Evolutionary conservation across 129 eudicot genomes (phyloP).

Genomic region (Ambrosia artemisiifolia): DNA sequence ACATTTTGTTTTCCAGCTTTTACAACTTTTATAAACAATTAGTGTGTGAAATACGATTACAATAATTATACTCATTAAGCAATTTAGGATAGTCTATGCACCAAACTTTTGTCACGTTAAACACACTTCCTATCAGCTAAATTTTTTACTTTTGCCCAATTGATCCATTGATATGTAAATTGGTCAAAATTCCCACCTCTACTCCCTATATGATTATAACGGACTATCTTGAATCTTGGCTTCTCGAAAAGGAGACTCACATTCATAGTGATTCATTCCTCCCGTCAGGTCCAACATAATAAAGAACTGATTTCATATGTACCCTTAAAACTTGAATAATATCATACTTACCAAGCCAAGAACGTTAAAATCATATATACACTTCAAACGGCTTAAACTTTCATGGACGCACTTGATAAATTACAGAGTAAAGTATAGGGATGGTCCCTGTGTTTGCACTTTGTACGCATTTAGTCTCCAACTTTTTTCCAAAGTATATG

Average conservation of each 20-base stretch:
- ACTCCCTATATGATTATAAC: neutral
- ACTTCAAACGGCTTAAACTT: too few relatives aligned
- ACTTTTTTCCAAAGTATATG: too few relatives aligned
- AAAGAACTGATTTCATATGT: neutral
- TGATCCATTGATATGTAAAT: neutral
- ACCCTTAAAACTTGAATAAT: too few relatives aligned
- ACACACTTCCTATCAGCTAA: conserved; percentile 9
- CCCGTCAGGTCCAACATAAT: neutral
- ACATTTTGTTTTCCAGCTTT: neutral
- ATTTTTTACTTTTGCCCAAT: neutral
- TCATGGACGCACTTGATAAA: too few relatives aligned
- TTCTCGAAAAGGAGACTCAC: conserved; percentile 8
- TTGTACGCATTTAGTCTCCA: too few relatives aligned
- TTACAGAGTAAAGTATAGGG: too few relatives aligned
- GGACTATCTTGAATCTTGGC: neutral
- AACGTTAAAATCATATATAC: too few relatives aligned
- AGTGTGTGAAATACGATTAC: neutral
- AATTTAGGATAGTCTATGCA: neutral
- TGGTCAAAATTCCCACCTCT: neutral
- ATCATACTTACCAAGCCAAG: too few relatives aligned
- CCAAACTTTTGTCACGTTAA: neutral
- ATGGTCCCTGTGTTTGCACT: too few relatives aligned
- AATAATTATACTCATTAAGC: neutral
- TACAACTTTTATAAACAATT: neutral
- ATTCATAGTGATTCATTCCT: neutral